These are phyloP conservation scores for Lipomyces starkeyi DNA, from an alignment of 805 yeast species.

Conservation along the genomic window DNA sequence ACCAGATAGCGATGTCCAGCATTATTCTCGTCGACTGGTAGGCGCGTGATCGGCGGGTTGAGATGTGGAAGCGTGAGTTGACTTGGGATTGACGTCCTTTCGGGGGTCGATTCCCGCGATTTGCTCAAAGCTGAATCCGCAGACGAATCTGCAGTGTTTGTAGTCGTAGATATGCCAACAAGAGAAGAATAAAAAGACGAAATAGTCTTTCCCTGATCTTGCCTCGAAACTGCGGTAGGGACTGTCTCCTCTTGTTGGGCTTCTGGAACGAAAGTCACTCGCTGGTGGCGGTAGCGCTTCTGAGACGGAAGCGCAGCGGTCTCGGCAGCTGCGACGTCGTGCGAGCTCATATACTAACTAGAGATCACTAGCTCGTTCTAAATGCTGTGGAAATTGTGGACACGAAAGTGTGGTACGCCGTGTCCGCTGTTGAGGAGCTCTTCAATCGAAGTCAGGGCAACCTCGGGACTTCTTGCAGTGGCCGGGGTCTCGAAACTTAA, in stretches of 20 bases:
- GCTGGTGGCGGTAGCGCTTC: conserved; percentile 26
- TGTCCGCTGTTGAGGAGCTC: not conserved
- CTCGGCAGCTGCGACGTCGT: conserved; percentile 10
- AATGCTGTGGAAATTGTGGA: not conserved
- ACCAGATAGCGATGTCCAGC: conserved; percentile 31
- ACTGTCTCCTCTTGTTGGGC: conserved; percentile 4
- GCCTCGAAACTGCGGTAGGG: conserved; percentile 3
- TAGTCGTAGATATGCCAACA: conserved; percentile 21
- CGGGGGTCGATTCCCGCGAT: not conserved
- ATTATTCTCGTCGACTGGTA: conserved; percentile 28
- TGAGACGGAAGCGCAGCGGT: conserved; percentile 4
- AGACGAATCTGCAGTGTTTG: not conserved
- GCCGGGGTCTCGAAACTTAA: not conserved
- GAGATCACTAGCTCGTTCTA: not conserved
- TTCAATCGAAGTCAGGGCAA: not conserved
- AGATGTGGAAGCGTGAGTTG: conserved; percentile 26
- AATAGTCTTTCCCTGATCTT: conserved; percentile 5
- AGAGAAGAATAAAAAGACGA: conserved; percentile 27
- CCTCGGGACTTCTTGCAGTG: not conserved
- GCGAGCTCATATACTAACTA: conserved; percentile 6
- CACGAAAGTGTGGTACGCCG: not conserved
- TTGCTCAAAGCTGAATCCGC: not conserved
- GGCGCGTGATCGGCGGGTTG: conserved; percentile 25
- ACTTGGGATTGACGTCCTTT: conserved; percentile 20
- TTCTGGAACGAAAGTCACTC: conserved; percentile 26